phyloP scores from a whole-genome alignment of 1,284 basidiomycete species.

The Neotropicomus parvogracilis region DNA sequence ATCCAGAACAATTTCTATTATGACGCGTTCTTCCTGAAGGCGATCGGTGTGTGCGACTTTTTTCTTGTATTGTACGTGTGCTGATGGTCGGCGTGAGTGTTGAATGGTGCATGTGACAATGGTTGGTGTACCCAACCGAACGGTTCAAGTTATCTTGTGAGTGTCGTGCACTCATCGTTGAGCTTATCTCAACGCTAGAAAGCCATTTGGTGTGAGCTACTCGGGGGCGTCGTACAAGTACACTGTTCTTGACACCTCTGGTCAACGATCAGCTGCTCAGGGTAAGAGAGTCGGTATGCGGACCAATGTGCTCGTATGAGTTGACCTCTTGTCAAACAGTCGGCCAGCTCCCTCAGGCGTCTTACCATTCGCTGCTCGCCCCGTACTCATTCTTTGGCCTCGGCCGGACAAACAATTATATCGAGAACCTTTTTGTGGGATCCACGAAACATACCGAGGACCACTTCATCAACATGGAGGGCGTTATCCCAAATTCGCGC shows the following conservation, averaged over 20 bases:
- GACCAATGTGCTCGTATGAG: background rate
- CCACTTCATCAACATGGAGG: constrained; percentile 90
- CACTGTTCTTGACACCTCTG: constrained; percentile 92
- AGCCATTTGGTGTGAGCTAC: constrained; percentile 93
- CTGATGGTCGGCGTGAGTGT: constrained; percentile 47
- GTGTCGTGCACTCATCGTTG: constrained; percentile 24
- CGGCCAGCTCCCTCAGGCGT: constrained; percentile 88
- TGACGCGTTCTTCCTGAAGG: constrained; percentile 98
- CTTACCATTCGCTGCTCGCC: constrained; percentile 84
- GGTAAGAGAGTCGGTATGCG: constrained; percentile 39
- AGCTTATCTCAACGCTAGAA: constrained; percentile 11
- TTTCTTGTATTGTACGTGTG: background rate
- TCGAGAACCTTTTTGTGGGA: constrained; percentile 94
- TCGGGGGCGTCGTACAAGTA: constrained; percentile 97
- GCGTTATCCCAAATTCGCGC: constrained; percentile 96
- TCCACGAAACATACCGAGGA: constrained; percentile 69
- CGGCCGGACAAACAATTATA: constrained; percentile 99
- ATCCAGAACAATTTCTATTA: constrained; percentile 98
- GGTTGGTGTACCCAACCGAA: constrained; percentile 67
- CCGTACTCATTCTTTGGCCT: constrained; percentile 97
- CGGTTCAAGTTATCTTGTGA: constrained; percentile 70
- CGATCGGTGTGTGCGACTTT: constrained; percentile 60
- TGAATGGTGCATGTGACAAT: constrained; percentile 90
- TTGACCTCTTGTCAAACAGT: constrained; percentile 47
- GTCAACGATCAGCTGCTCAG: constrained; percentile 86